phyloP scores from a whole-genome alignment of 192 early-diverging fungal species.

The Kickxella alabastrina region DNA sequence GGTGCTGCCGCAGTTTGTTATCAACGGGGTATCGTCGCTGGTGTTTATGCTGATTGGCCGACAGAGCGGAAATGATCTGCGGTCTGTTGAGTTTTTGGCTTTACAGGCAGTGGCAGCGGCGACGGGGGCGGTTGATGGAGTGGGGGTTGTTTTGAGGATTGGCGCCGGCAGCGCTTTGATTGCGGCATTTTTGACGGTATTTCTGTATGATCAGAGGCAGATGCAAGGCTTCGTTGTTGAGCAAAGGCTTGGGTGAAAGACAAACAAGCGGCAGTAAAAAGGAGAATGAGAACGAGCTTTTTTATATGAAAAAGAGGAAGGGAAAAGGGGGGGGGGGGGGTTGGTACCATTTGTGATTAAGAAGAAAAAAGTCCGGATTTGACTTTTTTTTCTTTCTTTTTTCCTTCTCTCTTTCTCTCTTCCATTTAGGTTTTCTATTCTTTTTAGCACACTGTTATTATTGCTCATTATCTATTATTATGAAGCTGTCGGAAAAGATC shows the following conservation, averaged over 20 bases:
- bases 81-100: constrained; percentile 48
- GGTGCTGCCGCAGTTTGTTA: constrained; percentile 89
- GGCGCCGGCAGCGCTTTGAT: constrained; percentile 40
- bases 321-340: too few relatives aligned
- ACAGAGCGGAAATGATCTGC: too few relatives aligned
- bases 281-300: too few relatives aligned
- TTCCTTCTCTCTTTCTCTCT: too few relatives aligned
- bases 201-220: constrained; percentile 39
- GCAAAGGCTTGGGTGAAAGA: too few relatives aligned
- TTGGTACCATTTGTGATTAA: too few relatives aligned
- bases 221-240: constrained; percentile 25
- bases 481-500: constrained; percentile 71
- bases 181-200: constrained; percentile 27
- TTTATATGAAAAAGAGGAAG: too few relatives aligned
- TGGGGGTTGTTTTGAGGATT: constrained; percentile 42
- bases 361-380: too few relatives aligned
- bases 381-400: too few relatives aligned
- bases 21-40: constrained; percentile 43
- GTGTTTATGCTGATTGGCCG: constrained; percentile 47
- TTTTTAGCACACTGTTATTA: too few relatives aligned
- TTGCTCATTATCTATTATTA: constrained; percentile 12
- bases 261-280: too few relatives aligned
- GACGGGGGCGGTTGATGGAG: constrained; percentile 5
- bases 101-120: constrained; percentile 1
- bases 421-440: too few relatives aligned